Base-by-base conservation (phyloP, 1,139 yeast species). In the Zygoascus sp. region DNA sequence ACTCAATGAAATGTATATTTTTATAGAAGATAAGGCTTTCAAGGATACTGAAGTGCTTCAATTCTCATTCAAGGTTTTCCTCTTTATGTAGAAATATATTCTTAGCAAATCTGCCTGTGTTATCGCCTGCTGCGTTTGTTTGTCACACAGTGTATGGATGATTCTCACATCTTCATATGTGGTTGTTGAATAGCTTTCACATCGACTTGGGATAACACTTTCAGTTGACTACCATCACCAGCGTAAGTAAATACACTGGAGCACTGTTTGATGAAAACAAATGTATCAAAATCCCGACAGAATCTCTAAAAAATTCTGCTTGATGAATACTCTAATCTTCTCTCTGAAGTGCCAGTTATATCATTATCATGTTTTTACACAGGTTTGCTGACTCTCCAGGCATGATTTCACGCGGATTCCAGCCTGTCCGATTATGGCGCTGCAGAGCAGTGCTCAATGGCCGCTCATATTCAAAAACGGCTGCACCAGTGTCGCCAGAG, bases 311-410 rank as follows among this genome's bases (percentile, higher is more conserved):
- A n/a, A n/a, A n/a, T n/a, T n/a, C n/a, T n/a, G n/a, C 22, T 21
- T 44, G 36, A 32, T 17, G 32, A 22, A 32, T 9, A 30, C n/a
- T 15, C 54, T 51, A 51, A 51, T 51, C 55, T 52, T 52, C 55
- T 52, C 55, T 34, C 55, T 50, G 55, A 52, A 5, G 17, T 7
- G 8, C 13, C 3, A 11, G 32, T 20, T 22, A 7, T 30, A 7
- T n/a, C 9, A 13, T 7, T 3, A 5, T 30, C n/a, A n/a, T n/a
- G n/a, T n/a, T n/a, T n/a, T n/a, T n/a, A n/a, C n/a, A n/a, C n/a
- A n/a, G n/a, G 15, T 7, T 3, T 30, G 34, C 17, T 13, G 17
- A 15, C 13, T 5, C 4, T 16, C 3, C 5, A 30, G 17, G 3
- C 16, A 30, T 30, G 34, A 30, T 30, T 16, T 4, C 15, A n/a